Evolutionary conservation across 768 basidiomycete species (phyloP), one percentile per base, ranked within the genome.

Genomic region (Mycena alexandri): DNA sequence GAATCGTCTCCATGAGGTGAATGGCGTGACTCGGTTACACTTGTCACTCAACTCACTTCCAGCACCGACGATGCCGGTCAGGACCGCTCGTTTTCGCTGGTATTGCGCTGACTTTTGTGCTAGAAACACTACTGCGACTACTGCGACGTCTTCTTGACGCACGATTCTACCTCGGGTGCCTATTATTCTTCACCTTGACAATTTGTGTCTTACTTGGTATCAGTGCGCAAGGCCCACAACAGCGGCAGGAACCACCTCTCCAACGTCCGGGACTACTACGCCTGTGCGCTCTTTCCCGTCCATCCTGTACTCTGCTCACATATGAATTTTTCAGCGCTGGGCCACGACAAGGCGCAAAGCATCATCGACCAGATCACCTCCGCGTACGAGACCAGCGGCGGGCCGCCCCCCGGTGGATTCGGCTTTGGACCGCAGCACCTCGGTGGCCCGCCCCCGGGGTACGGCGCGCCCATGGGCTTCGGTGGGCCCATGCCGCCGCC

Each of bases 291-390:
- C 4, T 33, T 16, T 21, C n/a, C 29, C 21, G 33, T 29, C 24
- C 10, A 16, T n/a, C 33, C 13, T 46, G 13, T 29, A 24, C 12
- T 25, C 22, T 29, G 6, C 29, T 29, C 3, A 29, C 6, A 29
- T 29, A 42, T 33, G 11, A 46, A 13, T 22, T 42, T 52, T 57
- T 21, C 66, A 94, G 93, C 93, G 2, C 87, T 94, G 62, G 93
- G 93, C 62, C 95, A 98, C 80, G 96, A 99, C 86, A 97, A 97
- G 79, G 96, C 97, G 19, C 98, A 99, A 79, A 95, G 83, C 74
- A 95, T 99, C 77, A 99, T 99, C 77, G 97, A 99, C 86, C 94
- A 97, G 79, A 99, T 99, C 79, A 96, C 95, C 42, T 90, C 93
- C 22, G 90, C 93, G 25, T 98, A 97, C 75, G 97, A 99, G 80